Evolutionary conservation across 139 green algal species (phyloP).

Genomic region (Chlamydomonas incerta): DNA sequence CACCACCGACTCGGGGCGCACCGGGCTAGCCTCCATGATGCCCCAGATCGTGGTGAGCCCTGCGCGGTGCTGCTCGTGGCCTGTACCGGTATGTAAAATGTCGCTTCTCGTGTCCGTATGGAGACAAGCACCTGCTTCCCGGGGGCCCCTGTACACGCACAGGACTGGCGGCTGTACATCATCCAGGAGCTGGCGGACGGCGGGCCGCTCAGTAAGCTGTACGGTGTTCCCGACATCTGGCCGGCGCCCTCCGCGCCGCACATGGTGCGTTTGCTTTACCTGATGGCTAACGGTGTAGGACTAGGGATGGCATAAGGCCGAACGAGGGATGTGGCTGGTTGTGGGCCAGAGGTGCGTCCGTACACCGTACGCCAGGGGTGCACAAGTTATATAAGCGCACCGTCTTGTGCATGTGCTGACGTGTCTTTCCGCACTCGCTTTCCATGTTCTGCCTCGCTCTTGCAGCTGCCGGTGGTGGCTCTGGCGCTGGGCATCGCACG

Average conservation of each 20-base stretch:
- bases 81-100: neutral
- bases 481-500: slow-evolving; percentile 33
- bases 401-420: too few species aligned
- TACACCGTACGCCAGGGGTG: too few species aligned
- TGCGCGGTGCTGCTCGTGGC: too few species aligned
- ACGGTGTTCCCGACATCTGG: neutral
- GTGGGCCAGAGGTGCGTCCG: too few species aligned
- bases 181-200: slow-evolving; percentile 53
- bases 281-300: too few species aligned
- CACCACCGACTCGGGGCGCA: neutral
- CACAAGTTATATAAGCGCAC: too few species aligned
- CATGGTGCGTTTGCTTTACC: neutral
- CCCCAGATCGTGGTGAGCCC: neutral
- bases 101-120: neutral
- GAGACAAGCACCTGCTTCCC: too few species aligned
- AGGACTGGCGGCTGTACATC: slow-evolving; percentile 56
- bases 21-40: neutral
- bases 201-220: neutral
- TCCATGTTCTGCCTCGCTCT: neutral
- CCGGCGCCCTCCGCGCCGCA: neutral
- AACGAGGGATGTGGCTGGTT: too few species aligned
- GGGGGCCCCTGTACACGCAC: neutral
- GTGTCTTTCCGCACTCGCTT: too few species aligned
- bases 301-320: too few species aligned
- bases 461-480: slow-evolving; percentile 1